Percentiles rank a stretch among this genome's conserved stretches.
Conservation (phyloP, 1,284 basidiomycete species). For the Microbotryum violaceum region DNA sequence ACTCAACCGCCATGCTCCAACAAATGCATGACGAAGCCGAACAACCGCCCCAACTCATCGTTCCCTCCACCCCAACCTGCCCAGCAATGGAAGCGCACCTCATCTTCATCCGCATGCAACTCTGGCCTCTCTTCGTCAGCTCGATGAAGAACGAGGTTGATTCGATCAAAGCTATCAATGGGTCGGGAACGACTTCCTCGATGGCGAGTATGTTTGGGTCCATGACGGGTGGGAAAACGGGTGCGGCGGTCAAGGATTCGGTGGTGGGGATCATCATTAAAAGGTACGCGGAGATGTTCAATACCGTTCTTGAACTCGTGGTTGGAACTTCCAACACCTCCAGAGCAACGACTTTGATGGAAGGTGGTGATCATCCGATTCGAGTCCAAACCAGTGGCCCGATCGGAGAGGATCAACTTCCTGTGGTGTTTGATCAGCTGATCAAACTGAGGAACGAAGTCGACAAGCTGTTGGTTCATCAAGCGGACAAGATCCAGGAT, state of each 20-base stretch:
- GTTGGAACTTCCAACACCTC: conserved; percentile 46
- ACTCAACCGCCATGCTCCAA: neutral
- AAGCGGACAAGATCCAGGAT: conserved; percentile 62
- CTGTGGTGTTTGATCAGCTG: conserved; percentile 50
- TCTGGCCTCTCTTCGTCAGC: conserved; percentile 88
- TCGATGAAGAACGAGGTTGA: conserved; percentile 76
- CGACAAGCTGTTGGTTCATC: conserved; percentile 64
- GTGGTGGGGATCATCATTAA: conserved; percentile 53
- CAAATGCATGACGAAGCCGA: neutral
- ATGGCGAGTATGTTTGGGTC: conserved; percentile 49
- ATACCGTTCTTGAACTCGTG: conserved; percentile 56
- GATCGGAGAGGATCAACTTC: too few species aligned
- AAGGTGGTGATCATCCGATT: too few species aligned
- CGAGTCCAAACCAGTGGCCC: too few species aligned
- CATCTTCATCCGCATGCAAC: conserved; percentile 65
- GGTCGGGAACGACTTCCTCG: conserved; percentile 40
- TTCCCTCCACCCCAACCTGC: conserved; percentile 54
- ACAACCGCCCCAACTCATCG: neutral
- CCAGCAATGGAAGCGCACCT: conserved; percentile 70
- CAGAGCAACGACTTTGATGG: too few species aligned
- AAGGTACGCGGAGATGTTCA: conserved; percentile 69
- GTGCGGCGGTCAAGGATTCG: conserved; percentile 52
- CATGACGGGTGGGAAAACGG: conserved; percentile 44
- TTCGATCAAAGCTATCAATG: conserved; percentile 67
- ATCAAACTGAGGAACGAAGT: conserved; percentile 77